Evolutionary conservation across 1,284 basidiomycete genomes (phyloP).

Genomic region (Trichosporon ovoides): DNA sequence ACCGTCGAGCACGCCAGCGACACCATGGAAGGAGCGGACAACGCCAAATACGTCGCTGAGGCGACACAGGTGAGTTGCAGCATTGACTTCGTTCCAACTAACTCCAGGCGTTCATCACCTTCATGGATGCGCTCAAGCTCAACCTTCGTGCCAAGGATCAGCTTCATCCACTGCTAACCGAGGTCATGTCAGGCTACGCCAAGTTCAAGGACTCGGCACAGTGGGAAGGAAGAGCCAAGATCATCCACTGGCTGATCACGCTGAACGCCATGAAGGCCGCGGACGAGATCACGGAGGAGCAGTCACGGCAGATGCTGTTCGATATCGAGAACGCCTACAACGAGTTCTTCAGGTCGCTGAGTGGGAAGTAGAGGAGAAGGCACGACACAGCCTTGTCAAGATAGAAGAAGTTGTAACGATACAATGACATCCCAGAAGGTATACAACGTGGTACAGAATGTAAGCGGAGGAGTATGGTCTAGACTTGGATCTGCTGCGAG

Average conservation of each 20-base stretch:
- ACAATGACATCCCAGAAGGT: not conserved
- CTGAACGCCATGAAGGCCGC: slow-evolving; percentile 96
- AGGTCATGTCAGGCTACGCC: slow-evolving; percentile 86
- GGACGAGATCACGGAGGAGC: slow-evolving; percentile 93
- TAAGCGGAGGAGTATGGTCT: not conserved
- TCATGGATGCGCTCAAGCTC: slow-evolving; percentile 95
- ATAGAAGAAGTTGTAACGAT: not conserved
- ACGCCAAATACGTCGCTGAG: slow-evolving; percentile 96
- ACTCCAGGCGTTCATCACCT: slow-evolving; percentile 88
- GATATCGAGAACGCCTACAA: slow-evolving; percentile 96
- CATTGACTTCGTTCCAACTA: not conserved
- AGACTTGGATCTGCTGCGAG: slow-evolving; percentile 34
- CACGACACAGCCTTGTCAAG: not conserved
- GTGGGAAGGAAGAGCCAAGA: slow-evolving; percentile 88
- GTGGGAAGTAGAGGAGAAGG: slow-evolving; percentile 8
- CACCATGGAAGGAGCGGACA: slow-evolving; percentile 70
- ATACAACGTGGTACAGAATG: not conserved
- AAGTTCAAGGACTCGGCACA: slow-evolving; percentile 87
- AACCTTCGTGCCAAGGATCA: slow-evolving; percentile 93
- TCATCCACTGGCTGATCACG: slow-evolving; percentile 93
- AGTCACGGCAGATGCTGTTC: slow-evolving; percentile 86
- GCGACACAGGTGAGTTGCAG: slow-evolving; percentile 72
- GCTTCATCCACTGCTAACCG: slow-evolving; percentile 87
- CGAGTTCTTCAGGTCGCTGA: slow-evolving; percentile 84
- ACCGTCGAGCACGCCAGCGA: slow-evolving; percentile 84